Evolutionary conservation across 2,329 filamentous ascomycete genomes (phyloP), one percentile per base, ranked within the genome.

Genomic region (Pseudovirgaria hyperparasitica): DNA sequence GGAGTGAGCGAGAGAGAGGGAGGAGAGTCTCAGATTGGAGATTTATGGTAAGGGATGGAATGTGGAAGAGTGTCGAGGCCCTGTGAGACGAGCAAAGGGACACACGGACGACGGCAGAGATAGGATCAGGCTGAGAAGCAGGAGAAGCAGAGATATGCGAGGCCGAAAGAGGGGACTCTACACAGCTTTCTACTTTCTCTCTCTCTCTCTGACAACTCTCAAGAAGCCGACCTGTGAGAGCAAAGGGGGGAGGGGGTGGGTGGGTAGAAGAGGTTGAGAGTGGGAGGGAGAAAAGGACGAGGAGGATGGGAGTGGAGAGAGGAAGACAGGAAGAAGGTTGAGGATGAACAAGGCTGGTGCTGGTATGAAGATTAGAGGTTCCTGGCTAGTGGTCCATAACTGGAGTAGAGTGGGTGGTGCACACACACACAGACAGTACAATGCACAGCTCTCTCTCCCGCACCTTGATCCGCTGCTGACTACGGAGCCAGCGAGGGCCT

Each of bases 201-300:
- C 46, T 39, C 39, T 48, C 51, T 52, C 49, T 45, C 35, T 46
- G 46, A 46, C 48, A 50, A 41, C 40, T 42, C 49, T 53, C 49
- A 42, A 43, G 46, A 48, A 49, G 52, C 42, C 47, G 45, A 46
- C 48, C 43, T 47, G 47, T 33, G 38, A 42, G 40, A 40, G 43
- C 40, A 26, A 36, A 40, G 39, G 44, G 39, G 30, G 37, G 35
- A 30, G 32, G 35, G 40, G 38, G 38, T n/a, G n/a, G n/a, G n/a
- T n/a, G n/a, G n/a, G n/a, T n/a, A n/a, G n/a, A n/a, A n/a, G n/a
- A n/a, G n/a, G n/a, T n/a, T n/a, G n/a, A 40, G 36, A 36, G 38
- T 17, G 27, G 14, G 16, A 32, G 20, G 15, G 21, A 32, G 17
- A 26, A 32, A 23, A 26, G 34, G 38, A 41, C 39, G 40, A 29